These are phyloP conservation scores for Chaetomium tenue DNA, from an alignment of 495 filamentous ascomycete genomes.

Conservation along the genomic window DNA sequence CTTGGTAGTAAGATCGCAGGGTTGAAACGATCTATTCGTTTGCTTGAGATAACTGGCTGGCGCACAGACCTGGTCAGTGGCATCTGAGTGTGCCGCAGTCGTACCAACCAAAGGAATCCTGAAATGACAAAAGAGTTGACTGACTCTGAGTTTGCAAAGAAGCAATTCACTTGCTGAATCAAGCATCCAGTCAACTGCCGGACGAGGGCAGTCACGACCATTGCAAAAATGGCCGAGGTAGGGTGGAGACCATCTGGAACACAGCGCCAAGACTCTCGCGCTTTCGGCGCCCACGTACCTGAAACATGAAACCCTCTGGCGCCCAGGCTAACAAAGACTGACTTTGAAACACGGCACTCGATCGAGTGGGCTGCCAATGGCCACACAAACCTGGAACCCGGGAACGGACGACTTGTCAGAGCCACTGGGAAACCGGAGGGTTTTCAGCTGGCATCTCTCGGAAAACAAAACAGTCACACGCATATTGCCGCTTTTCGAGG, in stretches of 20 bases:
- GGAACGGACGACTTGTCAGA: neutral
- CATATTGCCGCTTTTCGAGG: too few species aligned
- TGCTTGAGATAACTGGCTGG: too few species aligned
- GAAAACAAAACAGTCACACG: neutral
- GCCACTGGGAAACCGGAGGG: neutral
- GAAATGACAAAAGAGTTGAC: neutral
- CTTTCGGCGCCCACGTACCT: conserved; percentile 17
- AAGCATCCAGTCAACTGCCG: neutral
- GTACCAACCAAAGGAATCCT: too few species aligned
- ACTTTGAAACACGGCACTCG: conserved; percentile 15
- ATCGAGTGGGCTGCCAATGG: neutral
- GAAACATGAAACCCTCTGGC: conserved; percentile 27
- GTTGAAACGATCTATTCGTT: too few species aligned
- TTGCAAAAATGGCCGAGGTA: conserved; percentile 4
- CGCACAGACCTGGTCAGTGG: too few species aligned
- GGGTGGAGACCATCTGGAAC: conserved; percentile 3
- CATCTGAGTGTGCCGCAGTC: too few species aligned
- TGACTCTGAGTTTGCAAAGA: neutral
- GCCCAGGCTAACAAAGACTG: conserved; percentile 13
- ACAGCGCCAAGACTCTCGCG: conserved; percentile 7
- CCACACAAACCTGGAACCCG: neutral
- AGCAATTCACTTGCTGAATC: neutral
- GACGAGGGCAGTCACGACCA: neutral
- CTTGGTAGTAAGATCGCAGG: too few species aligned
- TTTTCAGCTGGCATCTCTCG: conserved; percentile 9